Conservation (phyloP, 2,329 filamentous ascomycete species). For the Decorospora gaudefroyi region DNA sequence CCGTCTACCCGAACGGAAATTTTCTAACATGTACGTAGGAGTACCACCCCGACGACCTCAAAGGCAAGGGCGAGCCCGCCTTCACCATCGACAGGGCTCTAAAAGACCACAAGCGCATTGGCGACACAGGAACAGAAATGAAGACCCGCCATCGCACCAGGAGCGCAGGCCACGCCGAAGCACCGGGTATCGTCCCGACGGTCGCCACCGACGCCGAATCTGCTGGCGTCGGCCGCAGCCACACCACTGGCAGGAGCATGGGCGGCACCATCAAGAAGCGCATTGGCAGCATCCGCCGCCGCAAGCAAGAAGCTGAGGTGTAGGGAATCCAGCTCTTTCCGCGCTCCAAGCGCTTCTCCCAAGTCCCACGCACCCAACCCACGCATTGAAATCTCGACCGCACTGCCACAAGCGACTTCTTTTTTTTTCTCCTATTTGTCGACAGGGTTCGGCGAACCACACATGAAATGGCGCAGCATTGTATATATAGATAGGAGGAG, state of each 20-base stretch:
- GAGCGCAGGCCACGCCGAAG: slow-evolving; percentile 43
- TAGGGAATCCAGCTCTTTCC: slow-evolving; percentile 20
- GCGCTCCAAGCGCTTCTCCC: not conserved
- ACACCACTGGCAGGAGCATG: slow-evolving; percentile 46
- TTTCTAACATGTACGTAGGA: slow-evolving; percentile 40
- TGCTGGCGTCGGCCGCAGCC: slow-evolving; percentile 38
- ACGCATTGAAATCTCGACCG: not conserved
- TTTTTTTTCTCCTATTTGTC: too few relatives aligned
- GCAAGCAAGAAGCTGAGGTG: slow-evolving; percentile 35
- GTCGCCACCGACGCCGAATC: slow-evolving; percentile 39
- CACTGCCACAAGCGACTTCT: too few relatives aligned
- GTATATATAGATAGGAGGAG: too few relatives aligned
- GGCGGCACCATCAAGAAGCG: slow-evolving; percentile 53
- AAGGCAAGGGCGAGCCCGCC: slow-evolving; percentile 79
- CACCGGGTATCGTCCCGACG: slow-evolving; percentile 22
- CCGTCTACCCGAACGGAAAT: not conserved
- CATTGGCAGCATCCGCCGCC: slow-evolving; percentile 52
- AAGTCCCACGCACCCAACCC: not conserved
- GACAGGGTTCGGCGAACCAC: too few relatives aligned
- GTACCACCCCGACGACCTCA: slow-evolving; percentile 76
- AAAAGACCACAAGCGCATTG: slow-evolving; percentile 61
- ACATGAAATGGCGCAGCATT: too few relatives aligned
- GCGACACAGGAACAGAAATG: slow-evolving; percentile 52
- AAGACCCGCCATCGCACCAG: slow-evolving; percentile 47
- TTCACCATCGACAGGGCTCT: slow-evolving; percentile 71